A percentile compares a stretch with the other conserved stretches of the same genome.
Conservation (phyloP, 2,329 filamentous ascomycete genomes). For the Paecilomyces niveus region DNA sequence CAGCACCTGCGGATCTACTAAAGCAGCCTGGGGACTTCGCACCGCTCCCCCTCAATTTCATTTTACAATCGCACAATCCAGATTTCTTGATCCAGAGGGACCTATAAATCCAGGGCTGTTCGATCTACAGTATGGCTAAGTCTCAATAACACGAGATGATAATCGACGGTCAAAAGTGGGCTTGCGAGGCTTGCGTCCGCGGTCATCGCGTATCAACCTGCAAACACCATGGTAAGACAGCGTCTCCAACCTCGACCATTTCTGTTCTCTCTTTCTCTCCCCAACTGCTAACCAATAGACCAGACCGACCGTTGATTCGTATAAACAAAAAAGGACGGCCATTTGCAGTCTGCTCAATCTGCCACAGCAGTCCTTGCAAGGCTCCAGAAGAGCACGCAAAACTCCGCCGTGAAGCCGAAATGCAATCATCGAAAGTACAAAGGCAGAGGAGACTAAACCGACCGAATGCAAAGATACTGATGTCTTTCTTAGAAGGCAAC, state of each 20-base stretch:
- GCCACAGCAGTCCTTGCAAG: conserved; percentile 76
- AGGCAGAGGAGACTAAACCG: conserved; percentile 1
- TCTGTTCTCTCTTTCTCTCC: neutral
- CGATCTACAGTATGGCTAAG: neutral
- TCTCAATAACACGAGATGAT: neutral
- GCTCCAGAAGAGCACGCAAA: conserved; percentile 84
- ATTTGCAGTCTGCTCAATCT: conserved; percentile 92
- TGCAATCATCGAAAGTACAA: conserved; percentile 23
- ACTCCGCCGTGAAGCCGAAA: conserved; percentile 26
- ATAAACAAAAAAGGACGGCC: conserved; percentile 97
- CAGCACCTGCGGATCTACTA: neutral
- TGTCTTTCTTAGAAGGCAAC: neutral
- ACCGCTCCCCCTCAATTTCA: neutral
- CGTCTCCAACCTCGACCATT: neutral
- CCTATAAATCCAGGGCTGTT: neutral
- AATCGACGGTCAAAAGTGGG: conserved; percentile 1
- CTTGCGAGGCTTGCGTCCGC: conserved; percentile 1
- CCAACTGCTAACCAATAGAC: neutral
- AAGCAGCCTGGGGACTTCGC: neutral
- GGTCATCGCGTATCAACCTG: conserved; percentile 1
- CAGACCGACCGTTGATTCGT: conserved; percentile 83
- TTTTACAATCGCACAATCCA: conserved; percentile 1
- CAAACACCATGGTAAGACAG: neutral
- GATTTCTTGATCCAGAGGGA: neutral
- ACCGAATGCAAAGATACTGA: conserved; percentile 3